phyloP scores from a whole-genome alignment of 768 basidiomycete genomes.

The Jaapia argillacea region DNA sequence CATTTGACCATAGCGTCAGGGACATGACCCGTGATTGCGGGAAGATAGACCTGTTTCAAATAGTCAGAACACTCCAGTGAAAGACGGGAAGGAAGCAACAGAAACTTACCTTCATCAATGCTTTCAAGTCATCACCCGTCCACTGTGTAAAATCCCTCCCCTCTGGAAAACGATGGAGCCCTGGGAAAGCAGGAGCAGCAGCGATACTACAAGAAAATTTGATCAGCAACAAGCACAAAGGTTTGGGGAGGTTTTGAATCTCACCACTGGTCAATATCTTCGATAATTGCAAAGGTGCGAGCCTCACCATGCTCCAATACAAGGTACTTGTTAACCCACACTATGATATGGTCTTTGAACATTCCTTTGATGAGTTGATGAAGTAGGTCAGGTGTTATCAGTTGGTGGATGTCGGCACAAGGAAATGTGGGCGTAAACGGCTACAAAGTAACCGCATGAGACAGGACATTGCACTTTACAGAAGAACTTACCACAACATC shows the following conservation, averaged over 20 bases:
- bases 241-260: no score
- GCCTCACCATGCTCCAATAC: conserved; percentile 7
- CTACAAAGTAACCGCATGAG: conserved; percentile 10
- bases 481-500: conserved; percentile 21
- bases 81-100: not conserved
- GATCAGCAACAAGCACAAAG: no score
- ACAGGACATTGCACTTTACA: not conserved
- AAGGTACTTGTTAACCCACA: conserved; percentile 22
- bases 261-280: conserved; percentile 22
- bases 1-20: conserved; percentile 15
- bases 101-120: conserved; percentile 24
- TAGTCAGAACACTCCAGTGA: conserved; percentile 1
- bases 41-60: conserved; percentile 11
- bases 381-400: conserved; percentile 21
- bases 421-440: conserved; percentile 26
- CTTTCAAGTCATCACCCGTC: conserved; percentile 29
- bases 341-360: conserved; percentile 29
- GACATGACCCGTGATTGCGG: conserved; percentile 19
- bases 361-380: conserved; percentile 27
- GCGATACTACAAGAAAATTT: conserved; percentile 18
- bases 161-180: conserved; percentile 19
- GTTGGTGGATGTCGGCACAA: conserved; percentile 23
- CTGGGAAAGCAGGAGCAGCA: conserved; percentile 16
- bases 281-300: conserved; percentile 14
- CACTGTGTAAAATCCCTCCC: conserved; percentile 25